Base-by-base conservation (phyloP, 768 basidiomycete species). In the Brasilioporus rufonigricans region DNA sequence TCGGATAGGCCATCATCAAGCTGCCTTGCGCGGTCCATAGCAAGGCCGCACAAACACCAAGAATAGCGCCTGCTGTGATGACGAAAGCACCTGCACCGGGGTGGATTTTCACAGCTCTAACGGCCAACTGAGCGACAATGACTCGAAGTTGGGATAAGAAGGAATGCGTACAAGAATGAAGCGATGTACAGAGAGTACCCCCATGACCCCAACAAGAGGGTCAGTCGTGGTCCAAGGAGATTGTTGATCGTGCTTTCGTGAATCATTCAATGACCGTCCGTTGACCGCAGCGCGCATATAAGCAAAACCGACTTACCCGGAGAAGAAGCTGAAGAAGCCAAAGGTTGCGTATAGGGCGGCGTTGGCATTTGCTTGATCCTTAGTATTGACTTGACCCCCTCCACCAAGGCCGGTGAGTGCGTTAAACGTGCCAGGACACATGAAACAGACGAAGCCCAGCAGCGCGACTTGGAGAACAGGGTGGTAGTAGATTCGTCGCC, bases 351-450 rank as follows among this genome's bases (percentile, higher is more conserved):
- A 91, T 6, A 90, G 67, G 1, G 85, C 81, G 0, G 83, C 73
- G 60, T 82, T 89, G 4, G 87, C 78, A 62, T 91, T 89, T 11
- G 88, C 85, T 64, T 78, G 80, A 10, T 82, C 87, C 3, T 73
- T 76, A 4, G 79, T 50, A 61, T 88, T 84, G 40, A 89, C 64
- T 69, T 88, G 87, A 0, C 91, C 91, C 40, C 88, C 90, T 41
- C 80, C 90, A 5, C 92, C 91, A 43, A 94, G 77, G 32, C 91
- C 89, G 52, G 82, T 86, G 63, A 91, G 74, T 0, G 89, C 84
- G 63, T 91, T 93, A 73, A 89, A 91, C 53, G 91, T 79, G 54
- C 90, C 89, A 67, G 72, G 73, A 52, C 74, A 59, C 82, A 84
- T 81, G 65, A 84, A 84, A 56, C 62, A 69, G 24, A 90, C 82